A percentile compares a stretch with the other conserved stretches of the same genome.
These are phyloP conservation scores for Leccinum ochraceum DNA, from an alignment of 768 basidiomycete genomes.

Conservation along the genomic window DNA sequence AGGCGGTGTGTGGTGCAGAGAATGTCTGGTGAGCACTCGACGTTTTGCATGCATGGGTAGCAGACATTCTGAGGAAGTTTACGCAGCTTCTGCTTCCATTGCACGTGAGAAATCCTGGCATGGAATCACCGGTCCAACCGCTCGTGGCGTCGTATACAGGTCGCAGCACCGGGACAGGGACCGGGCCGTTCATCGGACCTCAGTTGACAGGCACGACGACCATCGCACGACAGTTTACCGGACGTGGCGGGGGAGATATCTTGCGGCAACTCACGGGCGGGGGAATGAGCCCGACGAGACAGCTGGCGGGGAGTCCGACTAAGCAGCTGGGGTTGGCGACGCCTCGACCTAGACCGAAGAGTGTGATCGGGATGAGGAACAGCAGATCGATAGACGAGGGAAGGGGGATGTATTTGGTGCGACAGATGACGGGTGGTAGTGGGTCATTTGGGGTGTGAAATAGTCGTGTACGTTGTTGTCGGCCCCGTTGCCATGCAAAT, in stretches of 20 bases:
- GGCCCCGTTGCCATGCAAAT: conserved; percentile 17
- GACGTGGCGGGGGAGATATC: conserved; percentile 46
- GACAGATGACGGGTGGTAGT: conserved; percentile 70
- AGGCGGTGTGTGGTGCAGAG: conserved; percentile 80
- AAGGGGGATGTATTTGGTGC: conserved; percentile 68
- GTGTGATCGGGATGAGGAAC: conserved; percentile 69
- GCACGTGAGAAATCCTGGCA: conserved; percentile 48
- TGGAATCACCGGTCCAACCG: conserved; percentile 53
- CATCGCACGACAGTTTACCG: conserved; percentile 74
- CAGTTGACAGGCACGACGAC: conserved; percentile 74
- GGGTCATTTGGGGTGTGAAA: conserved; percentile 26
- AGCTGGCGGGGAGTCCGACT: conserved; percentile 65
- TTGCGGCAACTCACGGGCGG: conserved; percentile 67
- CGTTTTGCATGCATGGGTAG: neutral
- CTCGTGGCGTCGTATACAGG: conserved; percentile 49
- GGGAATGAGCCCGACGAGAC: conserved; percentile 65
- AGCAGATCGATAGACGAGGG: conserved; percentile 68
- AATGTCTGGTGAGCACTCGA: conserved; percentile 64
- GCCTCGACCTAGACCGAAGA: conserved; percentile 68
- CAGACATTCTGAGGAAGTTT: conserved; percentile 11
- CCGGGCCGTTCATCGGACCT: conserved; percentile 38
- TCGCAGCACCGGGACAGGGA: conserved; percentile 28
- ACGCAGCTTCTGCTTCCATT: conserved; percentile 56
- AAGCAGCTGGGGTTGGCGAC: conserved; percentile 55
- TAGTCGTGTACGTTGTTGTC: conserved; percentile 9